Evolutionary conservation across 129 eudicot genomes (phyloP).

Genomic region (Pseudognaphalium luteoalbum): DNA sequence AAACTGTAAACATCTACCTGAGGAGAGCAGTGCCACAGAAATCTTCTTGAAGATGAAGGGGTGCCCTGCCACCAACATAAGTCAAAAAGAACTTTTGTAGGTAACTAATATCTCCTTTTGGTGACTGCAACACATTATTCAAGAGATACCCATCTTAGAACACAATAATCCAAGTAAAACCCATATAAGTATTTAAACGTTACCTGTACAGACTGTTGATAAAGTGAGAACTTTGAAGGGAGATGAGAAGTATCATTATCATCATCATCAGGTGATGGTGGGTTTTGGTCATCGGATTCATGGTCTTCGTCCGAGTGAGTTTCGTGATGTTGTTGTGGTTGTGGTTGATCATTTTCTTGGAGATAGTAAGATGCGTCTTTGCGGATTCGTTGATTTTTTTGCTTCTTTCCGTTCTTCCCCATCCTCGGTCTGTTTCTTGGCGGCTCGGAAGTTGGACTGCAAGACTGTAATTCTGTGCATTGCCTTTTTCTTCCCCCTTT

Average conservation of each 20-base stretch:
- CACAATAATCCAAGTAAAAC: too few species aligned
- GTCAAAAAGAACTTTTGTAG: slow-evolving; percentile 90
- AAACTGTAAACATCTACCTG: slow-evolving; percentile 39
- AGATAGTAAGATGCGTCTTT: slow-evolving; percentile 42
- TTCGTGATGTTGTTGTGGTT: background rate
- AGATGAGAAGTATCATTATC: slow-evolving; percentile 5
- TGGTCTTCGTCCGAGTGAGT: slow-evolving; percentile 29
- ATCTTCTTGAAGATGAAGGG: slow-evolving; percentile 97
- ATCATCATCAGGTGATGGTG: slow-evolving; percentile 20
- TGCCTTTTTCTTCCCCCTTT: too few species aligned
- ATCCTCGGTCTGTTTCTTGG: slow-evolving; percentile 32
- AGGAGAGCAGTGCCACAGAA: slow-evolving; percentile 98
- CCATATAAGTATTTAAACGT: background rate
- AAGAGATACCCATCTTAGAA: background rate
- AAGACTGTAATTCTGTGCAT: too few species aligned
- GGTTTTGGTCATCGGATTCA: slow-evolving; percentile 31
- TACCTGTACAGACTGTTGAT: slow-evolving; percentile 97
- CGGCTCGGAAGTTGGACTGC: slow-evolving; percentile 25
- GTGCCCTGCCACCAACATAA: slow-evolving; percentile 93
- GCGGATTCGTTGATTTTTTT: slow-evolving; percentile 50
- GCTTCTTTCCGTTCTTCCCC: slow-evolving; percentile 94
- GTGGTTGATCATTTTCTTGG: slow-evolving; percentile 14
- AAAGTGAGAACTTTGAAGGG: slow-evolving; percentile 83
- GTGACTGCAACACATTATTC: slow-evolving; percentile 60
- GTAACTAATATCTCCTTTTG: slow-evolving; percentile 97